Evolutionary conservation across 768 basidiomycete genomes (phyloP), one percentile per base, ranked within the genome.

Genomic region (Termitomyces sp.): DNA sequence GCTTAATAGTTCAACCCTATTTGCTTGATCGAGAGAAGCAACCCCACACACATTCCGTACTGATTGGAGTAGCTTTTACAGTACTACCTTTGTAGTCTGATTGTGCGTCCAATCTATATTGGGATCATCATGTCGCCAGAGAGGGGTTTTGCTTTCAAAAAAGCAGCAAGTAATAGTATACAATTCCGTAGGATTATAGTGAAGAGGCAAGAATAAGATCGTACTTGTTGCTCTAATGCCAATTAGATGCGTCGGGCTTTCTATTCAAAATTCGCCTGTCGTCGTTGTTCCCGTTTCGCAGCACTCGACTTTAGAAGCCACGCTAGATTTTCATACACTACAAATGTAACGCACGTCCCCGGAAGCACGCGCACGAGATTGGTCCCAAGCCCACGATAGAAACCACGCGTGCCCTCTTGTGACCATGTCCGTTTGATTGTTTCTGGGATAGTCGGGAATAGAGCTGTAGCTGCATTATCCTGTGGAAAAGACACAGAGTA

Each of bases 311-410:
- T 77, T 43, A 94, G 69, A 28, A 92, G 65, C 91, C 91, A 94
- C 0, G 91, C 91, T 54, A 94, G 68, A 62, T 94, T 94, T 68
- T 94, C 97, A 68, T 98, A 99, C 19, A 98, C 94, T 40, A 98
- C 96, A 62, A 98, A 97, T 5, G 96, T 98, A 46, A 98, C 90
- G 68, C 96, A 98, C 3, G 96, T 98, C 30, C 96, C 97, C 0
- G 97, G 97, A 15, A 98, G 79, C 49, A 99, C 95, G 14, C 97
- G 84, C 12, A 99, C 85, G 26, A 97, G 80, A 66, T 98, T 98
- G 28, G 93, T 95, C 2, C 87, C 95, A 8, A 99, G 79, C 1
- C 97, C 97, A 49, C 95, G 89, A 72, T 98, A 99, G 69, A 98
- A 98, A 1, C 93, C 96, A 47, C 76, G 73, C 15, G 87, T 42